Base-by-base conservation (phyloP, 805 yeast species). In the Priceomyces carsonii region DNA sequence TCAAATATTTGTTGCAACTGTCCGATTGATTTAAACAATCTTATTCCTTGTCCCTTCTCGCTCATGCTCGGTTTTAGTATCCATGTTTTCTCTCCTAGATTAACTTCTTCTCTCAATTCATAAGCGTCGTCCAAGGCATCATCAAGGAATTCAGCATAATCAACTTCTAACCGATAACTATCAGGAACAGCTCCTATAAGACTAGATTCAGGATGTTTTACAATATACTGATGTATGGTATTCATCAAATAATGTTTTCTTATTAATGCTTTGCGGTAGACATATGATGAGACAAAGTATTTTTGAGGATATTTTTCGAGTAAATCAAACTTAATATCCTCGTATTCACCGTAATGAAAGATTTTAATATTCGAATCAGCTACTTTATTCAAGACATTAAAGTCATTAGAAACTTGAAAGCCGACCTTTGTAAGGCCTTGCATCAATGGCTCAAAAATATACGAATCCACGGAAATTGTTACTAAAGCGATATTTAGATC, bases 61-160 rank as follows among this genome's bases (percentile, higher is more conserved):
- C 95, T 85, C 96, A 93, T 89, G 44, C 95, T 81, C 10, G 99
- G 99, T 55, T 93, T 93, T 55, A 93, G 70, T 24, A 93, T 93
- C 90, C 95, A 91, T 30, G 82, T 76, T 45, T 75, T 78, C 12
- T 67, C 71, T 9, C 76, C 77, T 8, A 59, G 56, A 40, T 81
- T 82, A 21, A 93, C 64, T 47, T 85, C 96, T 34, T 82, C 83
- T 39, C 95, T 66, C 32, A 93, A 68, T 53, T 91, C 99, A 66
- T 85, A 90, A 24, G 85, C 81, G 50, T 93, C 99, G 57, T 91
- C 98, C 29, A 93, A 67, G 0, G 96, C 75, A 55, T 93, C 99
- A 50, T 93, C 98, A 33, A 93, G 65, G 50, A 93, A 93, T 57
- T 93, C 99, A 1, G 98, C 97, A 60, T 87, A 93, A 51, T 91